Conservation (phyloP, 371 early-diverging fungal species). For the Mucor velutinosus region DNA sequence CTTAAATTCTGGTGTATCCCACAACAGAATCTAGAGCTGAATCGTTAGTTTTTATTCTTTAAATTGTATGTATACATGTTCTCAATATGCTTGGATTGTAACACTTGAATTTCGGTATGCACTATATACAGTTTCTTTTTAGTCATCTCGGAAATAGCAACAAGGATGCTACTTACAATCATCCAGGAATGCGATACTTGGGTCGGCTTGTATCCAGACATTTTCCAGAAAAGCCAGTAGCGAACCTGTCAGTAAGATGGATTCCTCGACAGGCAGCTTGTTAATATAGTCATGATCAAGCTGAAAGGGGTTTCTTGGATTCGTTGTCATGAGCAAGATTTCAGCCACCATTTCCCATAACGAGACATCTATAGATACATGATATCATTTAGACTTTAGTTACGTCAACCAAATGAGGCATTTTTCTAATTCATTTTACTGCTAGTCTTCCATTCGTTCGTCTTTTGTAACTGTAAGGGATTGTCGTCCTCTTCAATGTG, state of each 20-base stretch:
- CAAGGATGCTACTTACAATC: constrained; percentile 29
- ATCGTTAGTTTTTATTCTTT: background rate
- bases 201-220: constrained; percentile 56
- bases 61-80: constrained; percentile 2
- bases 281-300: constrained; percentile 66
- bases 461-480: constrained; percentile 62
- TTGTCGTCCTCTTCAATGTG: constrained; percentile 38
- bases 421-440: constrained; percentile 3
- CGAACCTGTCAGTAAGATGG: constrained; percentile 66
- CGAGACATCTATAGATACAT: constrained; percentile 53
- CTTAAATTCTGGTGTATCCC: background rate
- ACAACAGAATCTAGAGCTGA: background rate
- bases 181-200: constrained; percentile 42
- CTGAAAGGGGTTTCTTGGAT: constrained; percentile 72
- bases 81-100: constrained; percentile 14
- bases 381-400: background rate
- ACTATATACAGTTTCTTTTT: background rate
- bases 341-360: constrained; percentile 83
- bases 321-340: constrained; percentile 58
- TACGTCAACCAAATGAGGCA: constrained; percentile 2
- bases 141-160: background rate
- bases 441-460: constrained; percentile 57
- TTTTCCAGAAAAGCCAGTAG: constrained; percentile 69
- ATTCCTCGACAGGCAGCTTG: constrained; percentile 60
- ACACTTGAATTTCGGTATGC: constrained; percentile 3